Evolutionary conservation across 2,329 filamentous ascomycete genomes (phyloP).

Genomic region (Penicillium sp.): DNA sequence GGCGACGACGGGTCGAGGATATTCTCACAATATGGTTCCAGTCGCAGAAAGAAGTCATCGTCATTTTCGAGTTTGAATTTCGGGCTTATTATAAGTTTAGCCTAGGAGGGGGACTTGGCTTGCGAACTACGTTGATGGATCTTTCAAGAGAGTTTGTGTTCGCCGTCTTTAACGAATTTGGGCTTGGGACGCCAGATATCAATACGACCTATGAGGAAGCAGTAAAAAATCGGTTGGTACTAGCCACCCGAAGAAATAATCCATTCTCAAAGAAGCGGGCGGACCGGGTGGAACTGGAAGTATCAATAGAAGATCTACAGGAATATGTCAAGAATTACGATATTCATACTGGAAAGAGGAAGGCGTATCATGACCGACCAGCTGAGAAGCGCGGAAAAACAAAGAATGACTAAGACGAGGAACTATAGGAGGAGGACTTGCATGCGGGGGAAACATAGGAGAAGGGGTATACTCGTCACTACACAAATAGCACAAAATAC

Average conservation of each 20-base stretch:
- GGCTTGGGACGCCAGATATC: not conserved
- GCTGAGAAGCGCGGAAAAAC: too few species aligned
- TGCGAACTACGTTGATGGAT: not conserved
- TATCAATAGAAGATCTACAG: too few species aligned
- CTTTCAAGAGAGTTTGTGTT: constrained; percentile 3
- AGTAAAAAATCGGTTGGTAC: not conserved
- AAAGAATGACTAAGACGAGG: too few species aligned
- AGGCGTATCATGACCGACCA: too few species aligned
- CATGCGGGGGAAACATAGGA: too few species aligned
- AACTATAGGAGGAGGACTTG: too few species aligned
- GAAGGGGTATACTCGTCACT: too few species aligned
- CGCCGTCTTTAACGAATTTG: not conserved
- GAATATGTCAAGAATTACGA: too few species aligned
- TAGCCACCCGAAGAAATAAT: constrained; percentile 4
- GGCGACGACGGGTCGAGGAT: not conserved
- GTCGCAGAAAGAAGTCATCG: constrained; percentile 1
- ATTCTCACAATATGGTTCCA: constrained; percentile 4
- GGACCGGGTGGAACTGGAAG: too few species aligned
- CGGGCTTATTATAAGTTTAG: constrained; percentile 8
- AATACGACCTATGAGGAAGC: not conserved
- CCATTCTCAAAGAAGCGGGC: not conserved
- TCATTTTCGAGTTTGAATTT: constrained; percentile 7
- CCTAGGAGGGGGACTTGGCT: not conserved
- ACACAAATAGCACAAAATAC: too few species aligned
- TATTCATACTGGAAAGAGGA: too few species aligned